Evolutionary conservation across 1,284 basidiomycete species (phyloP).

Genomic region (Lignosus rhinocerotis): DNA sequence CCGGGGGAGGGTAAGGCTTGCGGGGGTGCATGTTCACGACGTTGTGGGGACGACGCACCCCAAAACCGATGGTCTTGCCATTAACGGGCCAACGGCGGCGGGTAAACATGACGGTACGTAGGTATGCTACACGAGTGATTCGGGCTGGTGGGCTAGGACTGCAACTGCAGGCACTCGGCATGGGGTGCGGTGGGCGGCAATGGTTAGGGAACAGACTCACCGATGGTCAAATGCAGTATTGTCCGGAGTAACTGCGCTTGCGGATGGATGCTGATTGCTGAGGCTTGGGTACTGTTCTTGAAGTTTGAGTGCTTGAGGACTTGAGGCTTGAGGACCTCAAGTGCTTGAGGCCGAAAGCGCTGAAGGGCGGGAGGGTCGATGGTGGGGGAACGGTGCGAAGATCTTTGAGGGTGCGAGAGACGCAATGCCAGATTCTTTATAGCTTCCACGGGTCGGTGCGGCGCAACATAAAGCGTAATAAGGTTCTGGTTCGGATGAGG

Average conservation of each 20-base stretch:
- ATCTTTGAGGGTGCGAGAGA: background rate
- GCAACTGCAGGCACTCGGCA: background rate
- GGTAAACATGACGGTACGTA: background rate
- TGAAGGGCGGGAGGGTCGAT: background rate
- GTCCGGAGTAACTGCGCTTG: background rate
- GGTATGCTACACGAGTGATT: background rate
- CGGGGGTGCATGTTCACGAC: conserved; percentile 2
- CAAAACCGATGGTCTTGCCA: background rate
- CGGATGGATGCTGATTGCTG: background rate
- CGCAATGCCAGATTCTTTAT: background rate
- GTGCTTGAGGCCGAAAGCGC: background rate
- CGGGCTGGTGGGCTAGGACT: conserved; percentile 2
- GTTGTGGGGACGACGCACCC: conserved; percentile 3
- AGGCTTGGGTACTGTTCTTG: background rate
- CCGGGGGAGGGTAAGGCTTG: conserved; percentile 10
- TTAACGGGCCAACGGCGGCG: background rate
- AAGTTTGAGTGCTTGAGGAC: background rate
- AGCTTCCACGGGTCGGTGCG: background rate
- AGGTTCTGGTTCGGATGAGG: background rate
- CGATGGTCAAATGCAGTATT: background rate
- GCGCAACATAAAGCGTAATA: background rate
- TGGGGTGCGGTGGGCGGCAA: background rate
- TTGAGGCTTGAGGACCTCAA: background rate
- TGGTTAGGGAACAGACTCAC: background rate
- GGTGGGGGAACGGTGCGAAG: background rate